Conservation (phyloP, 345 rosid genomes). For the Hevea brasiliensis region DNA sequence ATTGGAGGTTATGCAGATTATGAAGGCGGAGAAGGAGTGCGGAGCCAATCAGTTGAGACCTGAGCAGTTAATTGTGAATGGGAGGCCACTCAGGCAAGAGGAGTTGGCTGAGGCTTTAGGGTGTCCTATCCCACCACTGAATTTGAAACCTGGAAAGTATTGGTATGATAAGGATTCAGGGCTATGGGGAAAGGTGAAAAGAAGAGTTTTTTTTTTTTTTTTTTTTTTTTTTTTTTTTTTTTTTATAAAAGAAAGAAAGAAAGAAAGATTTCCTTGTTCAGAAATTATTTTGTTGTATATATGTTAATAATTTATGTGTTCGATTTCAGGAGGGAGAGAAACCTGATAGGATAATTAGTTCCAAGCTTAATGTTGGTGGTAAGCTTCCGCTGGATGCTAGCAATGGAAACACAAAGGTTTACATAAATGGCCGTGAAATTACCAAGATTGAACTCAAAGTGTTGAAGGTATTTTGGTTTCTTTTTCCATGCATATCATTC, state of each 20-base stretch:
- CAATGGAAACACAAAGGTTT: slow-evolving; percentile 57
- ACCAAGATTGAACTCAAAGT: slow-evolving; percentile 48
- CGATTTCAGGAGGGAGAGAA: slow-evolving; percentile 62
- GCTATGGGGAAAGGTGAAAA: slow-evolving; percentile 80
- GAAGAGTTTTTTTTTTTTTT: no score
- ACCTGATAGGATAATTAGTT: slow-evolving; percentile 57
- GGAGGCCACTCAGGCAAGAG: slow-evolving; percentile 47
- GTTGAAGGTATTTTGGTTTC: slow-evolving; percentile 38
- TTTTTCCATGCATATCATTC: neutral
- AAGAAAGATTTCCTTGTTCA: neutral
- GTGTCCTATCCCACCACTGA: slow-evolving; percentile 57
- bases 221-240: no score
- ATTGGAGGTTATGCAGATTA: slow-evolving; percentile 54
- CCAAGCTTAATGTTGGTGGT: slow-evolving; percentile 53
- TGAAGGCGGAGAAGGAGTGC: slow-evolving; percentile 67
- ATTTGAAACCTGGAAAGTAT: slow-evolving; percentile 89
- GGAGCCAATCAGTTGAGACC: slow-evolving; percentile 63
- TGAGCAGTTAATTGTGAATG: slow-evolving; percentile 57
- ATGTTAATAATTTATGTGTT: slow-evolving; percentile 4
- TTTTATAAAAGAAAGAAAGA: neutral
- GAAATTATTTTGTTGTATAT: neutral
- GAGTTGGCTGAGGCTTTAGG: slow-evolving; percentile 45
- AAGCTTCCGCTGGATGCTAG: slow-evolving; percentile 53
- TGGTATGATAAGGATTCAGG: slow-evolving; percentile 99
- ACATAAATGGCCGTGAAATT: slow-evolving; percentile 69